Evolutionary conservation across 106 monocot genomes (phyloP), one percentile per base, ranked within the genome.

Genomic region (Alisma plantagoaquatica): DNA sequence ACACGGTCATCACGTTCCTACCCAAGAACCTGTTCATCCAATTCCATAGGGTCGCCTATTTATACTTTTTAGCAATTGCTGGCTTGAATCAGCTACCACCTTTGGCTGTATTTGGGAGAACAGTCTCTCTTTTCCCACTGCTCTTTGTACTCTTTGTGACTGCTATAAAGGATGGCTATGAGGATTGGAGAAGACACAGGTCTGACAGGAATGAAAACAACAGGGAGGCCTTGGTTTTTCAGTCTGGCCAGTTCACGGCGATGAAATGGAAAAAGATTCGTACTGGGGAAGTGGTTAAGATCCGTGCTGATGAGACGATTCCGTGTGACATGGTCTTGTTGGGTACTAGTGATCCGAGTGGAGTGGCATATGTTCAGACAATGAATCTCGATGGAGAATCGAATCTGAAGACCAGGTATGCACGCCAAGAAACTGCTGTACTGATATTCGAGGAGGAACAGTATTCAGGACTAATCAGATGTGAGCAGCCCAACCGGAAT

Each of bases 341-440:
- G 33, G 89, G 89, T 20, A 84, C 78, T 21, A 98, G 96, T 31
- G 96, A 98, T 74, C 69, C 84, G 27, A 98, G 81, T 57, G 96
- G 96, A 32, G 79, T 98, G 69, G 96, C 96, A 33, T 98, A 89
- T 48, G 76, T 89, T 35, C 96, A 98, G 65, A 98, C 96, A 15
- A 98, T 98, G 96, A 96, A 96, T 67, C 80, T 96, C 53, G 96
- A 96, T 67, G 96, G 96, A 3, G 96, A 96, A 62, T 89, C 96
- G 51, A 96, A 89, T 59, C 49, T 96, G 35, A 96, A 96, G 73
- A 96, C 96, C 14, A 77, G 96, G 49, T 96, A 96, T 72, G 88
- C 96, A 59, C 75, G 96, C 15, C 88, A 88, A 32, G 96, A 96
- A 72, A 89, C 81, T 46, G 51, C 51, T 46, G 65, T 60, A 21